These are phyloP conservation scores for Massarina eburnea DNA, from an alignment of 2,329 filamentous ascomycete genomes.

Conservation along the genomic window DNA sequence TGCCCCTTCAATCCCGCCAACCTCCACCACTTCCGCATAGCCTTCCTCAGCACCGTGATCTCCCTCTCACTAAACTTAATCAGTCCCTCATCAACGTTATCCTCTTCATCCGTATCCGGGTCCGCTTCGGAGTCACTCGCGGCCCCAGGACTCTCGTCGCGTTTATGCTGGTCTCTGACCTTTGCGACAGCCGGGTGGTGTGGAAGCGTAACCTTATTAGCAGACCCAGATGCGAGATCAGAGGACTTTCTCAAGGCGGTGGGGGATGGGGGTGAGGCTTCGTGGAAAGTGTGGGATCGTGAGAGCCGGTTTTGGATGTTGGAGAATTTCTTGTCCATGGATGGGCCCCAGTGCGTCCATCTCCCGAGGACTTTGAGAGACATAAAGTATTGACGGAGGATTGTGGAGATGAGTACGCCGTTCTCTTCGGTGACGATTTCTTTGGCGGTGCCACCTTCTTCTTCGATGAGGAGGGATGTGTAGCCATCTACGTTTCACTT, in stretches of 20 bases:
- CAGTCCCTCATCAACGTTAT: conserved; percentile 50
- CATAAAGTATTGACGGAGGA: conserved; percentile 90
- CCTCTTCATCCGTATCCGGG: conserved; percentile 42
- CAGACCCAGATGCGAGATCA: not conserved
- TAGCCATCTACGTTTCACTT: conserved; percentile 64
- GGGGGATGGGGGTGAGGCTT: conserved; percentile 33
- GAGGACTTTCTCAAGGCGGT: conserved; percentile 6
- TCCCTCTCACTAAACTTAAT: conserved; percentile 38
- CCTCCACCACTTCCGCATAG: conserved; percentile 72
- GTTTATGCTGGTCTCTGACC: conserved; percentile 10
- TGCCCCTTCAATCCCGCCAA: conserved; percentile 62
- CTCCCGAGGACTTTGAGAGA: conserved; percentile 76
- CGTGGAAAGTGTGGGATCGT: conserved; percentile 52
- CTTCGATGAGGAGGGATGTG: conserved; percentile 70
- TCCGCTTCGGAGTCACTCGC: conserved; percentile 30
- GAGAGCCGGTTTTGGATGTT: conserved; percentile 65
- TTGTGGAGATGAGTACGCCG: conserved; percentile 80
- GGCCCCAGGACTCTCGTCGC: conserved; percentile 8
- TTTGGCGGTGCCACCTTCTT: conserved; percentile 74
- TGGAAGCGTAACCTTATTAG: not conserved
- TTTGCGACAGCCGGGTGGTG: conserved; percentile 16
- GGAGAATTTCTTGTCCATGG: conserved; percentile 66
- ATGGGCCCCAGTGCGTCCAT: conserved; percentile 72
- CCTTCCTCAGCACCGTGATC: conserved; percentile 66
- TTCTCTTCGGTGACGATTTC: conserved; percentile 85